Conservation (phyloP, 805 yeast genomes). For the Barnettozyma vustinii region DNA sequence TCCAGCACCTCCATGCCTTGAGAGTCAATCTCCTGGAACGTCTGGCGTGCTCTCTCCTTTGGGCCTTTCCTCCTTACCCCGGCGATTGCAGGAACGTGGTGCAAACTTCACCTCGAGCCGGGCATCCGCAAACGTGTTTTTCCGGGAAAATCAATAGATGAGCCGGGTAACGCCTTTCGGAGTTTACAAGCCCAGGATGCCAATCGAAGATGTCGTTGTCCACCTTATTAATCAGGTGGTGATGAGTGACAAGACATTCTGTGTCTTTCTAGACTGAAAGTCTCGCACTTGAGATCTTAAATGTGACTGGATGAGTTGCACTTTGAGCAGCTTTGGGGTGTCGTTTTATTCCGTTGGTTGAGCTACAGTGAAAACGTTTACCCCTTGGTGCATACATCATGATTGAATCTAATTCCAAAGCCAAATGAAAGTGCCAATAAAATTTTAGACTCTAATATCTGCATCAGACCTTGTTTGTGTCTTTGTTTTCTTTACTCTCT, state of each 20-base stretch:
- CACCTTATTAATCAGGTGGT: not conserved
- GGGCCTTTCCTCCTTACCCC: not conserved
- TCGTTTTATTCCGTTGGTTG: too few relatives aligned
- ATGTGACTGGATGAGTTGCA: too few relatives aligned
- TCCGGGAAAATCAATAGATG: not conserved
- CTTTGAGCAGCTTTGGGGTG: too few relatives aligned
- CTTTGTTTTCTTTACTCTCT: not conserved
- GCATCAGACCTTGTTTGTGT: not conserved
- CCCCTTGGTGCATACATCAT: not conserved
- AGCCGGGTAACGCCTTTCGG: not conserved
- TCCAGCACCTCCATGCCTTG: not conserved
- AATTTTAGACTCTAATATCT: not conserved
- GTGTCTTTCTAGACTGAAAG: too few relatives aligned
- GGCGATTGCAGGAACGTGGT: not conserved
- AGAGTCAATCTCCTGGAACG: not conserved
- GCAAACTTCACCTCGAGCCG: not conserved
- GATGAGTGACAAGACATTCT: not conserved
- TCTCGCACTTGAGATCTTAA: too few relatives aligned
- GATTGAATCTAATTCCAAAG: not conserved
- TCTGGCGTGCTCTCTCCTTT: not conserved
- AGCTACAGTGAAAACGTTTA: not conserved
- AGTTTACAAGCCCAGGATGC: not conserved
- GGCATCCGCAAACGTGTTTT: not conserved
- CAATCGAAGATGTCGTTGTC: too few relatives aligned
- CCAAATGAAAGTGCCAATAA: not conserved